Evolutionary conservation across 495 filamentous ascomycete genomes (phyloP).

Genomic region (Daldinia grandis): DNA sequence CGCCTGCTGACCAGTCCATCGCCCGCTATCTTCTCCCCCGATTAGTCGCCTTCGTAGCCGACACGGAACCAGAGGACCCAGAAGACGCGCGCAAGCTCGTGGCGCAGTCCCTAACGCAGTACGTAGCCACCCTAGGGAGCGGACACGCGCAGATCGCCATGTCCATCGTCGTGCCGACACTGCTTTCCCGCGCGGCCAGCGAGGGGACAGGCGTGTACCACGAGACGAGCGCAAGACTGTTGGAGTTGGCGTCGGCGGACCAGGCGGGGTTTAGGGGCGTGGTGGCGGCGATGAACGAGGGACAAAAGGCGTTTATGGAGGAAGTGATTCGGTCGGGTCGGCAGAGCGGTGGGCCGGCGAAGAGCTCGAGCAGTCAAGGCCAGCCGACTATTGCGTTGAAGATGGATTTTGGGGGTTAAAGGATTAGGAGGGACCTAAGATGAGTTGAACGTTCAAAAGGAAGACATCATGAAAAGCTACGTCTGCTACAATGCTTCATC

Average conservation of each 20-base stretch:
- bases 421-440: neutral
- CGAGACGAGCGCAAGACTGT: conserved; percentile 77
- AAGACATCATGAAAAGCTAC: neutral
- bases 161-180: conserved; percentile 76
- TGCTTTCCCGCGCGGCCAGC: conserved; percentile 74
- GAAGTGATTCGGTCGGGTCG: conserved; percentile 74
- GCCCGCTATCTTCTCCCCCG: conserved; percentile 77
- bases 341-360: conserved; percentile 46
- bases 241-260: conserved; percentile 82
- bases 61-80: conserved; percentile 72
- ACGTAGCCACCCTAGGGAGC: conserved; percentile 62
- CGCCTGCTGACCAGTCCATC: conserved; percentile 74
- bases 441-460: neutral
- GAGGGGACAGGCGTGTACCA: conserved; percentile 63
- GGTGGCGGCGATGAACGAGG: conserved; percentile 74
- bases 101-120: conserved; percentile 75
- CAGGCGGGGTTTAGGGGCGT: conserved; percentile 76
- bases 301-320: conserved; percentile 81
- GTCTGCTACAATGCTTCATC: neutral
- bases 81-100: conserved; percentile 74
- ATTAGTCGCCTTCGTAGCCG: conserved; percentile 76
- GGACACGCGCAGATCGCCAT: conserved; percentile 67
- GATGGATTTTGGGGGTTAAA: conserved; percentile 78
- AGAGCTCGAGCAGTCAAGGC: conserved; percentile 56
- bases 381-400: conserved; percentile 91